Evolutionary conservation across 2,329 filamentous ascomycete species (phyloP), one percentile per base, ranked within the genome.

Genomic region (Hymenoscyphus infarciens): DNA sequence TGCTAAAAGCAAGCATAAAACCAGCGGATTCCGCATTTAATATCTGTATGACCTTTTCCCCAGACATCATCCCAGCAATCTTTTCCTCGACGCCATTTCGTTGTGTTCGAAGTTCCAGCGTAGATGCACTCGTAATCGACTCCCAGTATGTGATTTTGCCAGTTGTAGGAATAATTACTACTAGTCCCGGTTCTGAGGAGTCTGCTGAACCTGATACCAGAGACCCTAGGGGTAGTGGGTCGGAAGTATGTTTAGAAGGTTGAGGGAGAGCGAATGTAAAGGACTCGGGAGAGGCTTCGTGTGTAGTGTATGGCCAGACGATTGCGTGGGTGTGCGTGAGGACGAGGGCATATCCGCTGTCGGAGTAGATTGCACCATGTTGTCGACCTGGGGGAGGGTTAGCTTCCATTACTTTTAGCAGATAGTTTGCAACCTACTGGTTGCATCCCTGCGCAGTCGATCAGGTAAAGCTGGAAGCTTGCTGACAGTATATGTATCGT

Each of bases 141-240:
- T 98, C 95, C 92, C 95, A 98, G 75, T 95, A 98, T 54, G 91
- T 88, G 59, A 98, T 86, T 75, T 88, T 93, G 59, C 95, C 95
- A 57, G 83, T 92, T 19, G 85, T 85, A 13, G 94, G 90, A 78
- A 94, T 91, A 42, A 98, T 83, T 42, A 97, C 84, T 31, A 99
- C 86, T 42, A 99, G 82, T 2, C 95, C 95, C 38, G 93, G 89
- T 69, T 96, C 90, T 57, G 86, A 85, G n/a, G 85, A 86, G 4
- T 88, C 87, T 11, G 90, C 87, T 5, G 91, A 90, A 57, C 90
- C 88, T 0, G 90, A 88, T 6, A 97, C 88, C 59, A 99, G 83
- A 19, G 90, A 86, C 60, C 92, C 95, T 45, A 97, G 81, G 1
- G 95, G 94, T 5, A 96, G 80, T 22, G 89, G 85, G 63, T 94